Evolutionary conservation across 2,329 filamentous ascomycete species (phyloP).

Genomic region (Davidsoniella australis): DNA sequence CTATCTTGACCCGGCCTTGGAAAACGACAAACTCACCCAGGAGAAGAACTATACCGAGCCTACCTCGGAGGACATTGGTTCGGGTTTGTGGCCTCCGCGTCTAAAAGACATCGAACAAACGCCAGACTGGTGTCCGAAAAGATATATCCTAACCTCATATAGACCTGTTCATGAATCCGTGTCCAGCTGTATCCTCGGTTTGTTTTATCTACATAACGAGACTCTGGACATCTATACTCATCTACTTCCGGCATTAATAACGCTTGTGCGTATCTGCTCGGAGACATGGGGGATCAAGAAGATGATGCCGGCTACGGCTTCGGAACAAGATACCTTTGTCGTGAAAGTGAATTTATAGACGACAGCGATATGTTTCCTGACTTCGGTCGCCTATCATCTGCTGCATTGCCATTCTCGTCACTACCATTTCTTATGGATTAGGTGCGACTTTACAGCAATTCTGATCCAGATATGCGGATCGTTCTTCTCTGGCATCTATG

Average conservation of each 20-base stretch:
- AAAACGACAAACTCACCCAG: too few species aligned
- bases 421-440: slow-evolving; percentile 21
- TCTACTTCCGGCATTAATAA: slow-evolving; percentile 25
- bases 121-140: slow-evolving; percentile 15
- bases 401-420: slow-evolving; percentile 23
- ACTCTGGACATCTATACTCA: slow-evolving; percentile 21
- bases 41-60: too few species aligned
- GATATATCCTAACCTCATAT: slow-evolving; percentile 18
- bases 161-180: slow-evolving; percentile 25
- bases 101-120: too few species aligned
- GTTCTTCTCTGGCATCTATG: slow-evolving; percentile 24
- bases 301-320: slow-evolving; percentile 19
- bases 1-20: too few species aligned
- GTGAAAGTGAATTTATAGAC: slow-evolving; percentile 24
- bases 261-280: slow-evolving; percentile 18
- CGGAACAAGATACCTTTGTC: slow-evolving; percentile 21
- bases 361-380: slow-evolving; percentile 21
- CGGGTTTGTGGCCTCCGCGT: too few species aligned
- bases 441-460: slow-evolving; percentile 24
- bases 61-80: too few species aligned
- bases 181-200: slow-evolving; percentile 22
- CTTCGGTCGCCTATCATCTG: slow-evolving; percentile 24
- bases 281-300: slow-evolving; percentile 16
- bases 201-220: slow-evolving; percentile 22
- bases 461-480: slow-evolving; percentile 22